These are phyloP conservation scores for Sporothrix brasiliensis DNA, from an alignment of 2,329 filamentous ascomycete species.

Conservation along the genomic window DNA sequence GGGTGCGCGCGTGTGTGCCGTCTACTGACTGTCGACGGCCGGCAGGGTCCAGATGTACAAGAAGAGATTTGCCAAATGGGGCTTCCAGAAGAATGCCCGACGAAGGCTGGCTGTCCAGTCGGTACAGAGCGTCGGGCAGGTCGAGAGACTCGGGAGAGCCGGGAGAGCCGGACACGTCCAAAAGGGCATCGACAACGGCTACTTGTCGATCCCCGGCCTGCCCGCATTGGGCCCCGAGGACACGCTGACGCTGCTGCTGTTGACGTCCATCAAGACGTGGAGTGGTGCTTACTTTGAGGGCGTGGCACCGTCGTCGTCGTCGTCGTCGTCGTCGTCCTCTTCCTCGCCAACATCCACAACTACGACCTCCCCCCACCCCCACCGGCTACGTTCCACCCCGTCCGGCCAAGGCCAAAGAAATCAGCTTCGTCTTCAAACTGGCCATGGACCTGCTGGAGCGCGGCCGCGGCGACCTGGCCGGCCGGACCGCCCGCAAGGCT, in stretches of 20 bases:
- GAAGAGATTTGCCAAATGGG: constrained; percentile 38
- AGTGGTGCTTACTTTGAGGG: constrained; percentile 5
- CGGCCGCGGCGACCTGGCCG: constrained; percentile 36
- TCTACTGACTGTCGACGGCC: too few species aligned
- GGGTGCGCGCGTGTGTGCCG: too few species aligned
- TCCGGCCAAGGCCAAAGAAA: constrained; percentile 28
- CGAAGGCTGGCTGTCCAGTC: neutral
- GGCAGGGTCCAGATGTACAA: constrained; percentile 39
- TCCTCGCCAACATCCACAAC: neutral
- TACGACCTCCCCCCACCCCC: neutral
- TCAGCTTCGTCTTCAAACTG: constrained; percentile 35
- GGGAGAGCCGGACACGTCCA: too few species aligned
- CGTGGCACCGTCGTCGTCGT: neutral
- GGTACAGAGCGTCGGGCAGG: neutral
- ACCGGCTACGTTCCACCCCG: neutral
- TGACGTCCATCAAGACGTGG: constrained; percentile 32
- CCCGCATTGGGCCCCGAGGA: neutral
- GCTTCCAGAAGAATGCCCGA: constrained; percentile 35
- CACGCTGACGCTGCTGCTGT: constrained; percentile 21
- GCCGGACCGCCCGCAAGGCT: constrained; percentile 37
- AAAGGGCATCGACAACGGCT: neutral
- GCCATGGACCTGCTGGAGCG: constrained; percentile 33
- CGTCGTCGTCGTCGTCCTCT: neutral
- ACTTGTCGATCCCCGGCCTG: neutral
- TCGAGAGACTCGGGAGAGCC: too few species aligned